These are phyloP conservation scores for Trypanosoma vivax DNA, from an alignment of 208 protist genomes.

Conservation along the genomic window DNA sequence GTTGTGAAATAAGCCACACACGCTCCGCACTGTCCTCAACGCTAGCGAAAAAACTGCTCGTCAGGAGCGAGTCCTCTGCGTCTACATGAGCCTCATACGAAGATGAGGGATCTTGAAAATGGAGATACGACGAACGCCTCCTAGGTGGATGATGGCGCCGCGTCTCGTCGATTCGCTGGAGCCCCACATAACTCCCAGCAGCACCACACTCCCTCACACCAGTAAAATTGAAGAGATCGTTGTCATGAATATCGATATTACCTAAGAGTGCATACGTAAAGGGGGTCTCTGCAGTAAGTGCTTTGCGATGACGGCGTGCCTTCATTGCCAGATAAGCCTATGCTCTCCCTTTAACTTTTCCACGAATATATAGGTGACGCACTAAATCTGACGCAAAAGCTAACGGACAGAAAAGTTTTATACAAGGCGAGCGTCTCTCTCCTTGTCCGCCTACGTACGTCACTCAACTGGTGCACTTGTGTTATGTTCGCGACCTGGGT, in stretches of 20 bases:
- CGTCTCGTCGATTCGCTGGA: conserved; percentile 39
- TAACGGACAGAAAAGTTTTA: not conserved
- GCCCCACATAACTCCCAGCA: conserved; percentile 26
- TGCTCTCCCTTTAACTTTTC: not conserved
- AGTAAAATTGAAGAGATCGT: conserved; percentile 74
- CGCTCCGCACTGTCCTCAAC: conserved; percentile 59
- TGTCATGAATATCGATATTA: conserved; percentile 58
- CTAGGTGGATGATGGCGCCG: not conserved
- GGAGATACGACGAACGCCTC: conserved; percentile 31
- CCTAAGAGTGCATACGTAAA: conserved; percentile 75
- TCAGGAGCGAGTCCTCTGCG: not conserved
- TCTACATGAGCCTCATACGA: conserved; percentile 4
- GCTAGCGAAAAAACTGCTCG: conserved; percentile 24
- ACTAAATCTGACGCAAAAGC: not conserved
- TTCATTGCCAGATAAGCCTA: conserved; percentile 41
- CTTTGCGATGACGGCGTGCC: conserved; percentile 27
- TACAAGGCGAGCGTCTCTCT: too few species aligned
- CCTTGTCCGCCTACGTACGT: too few species aligned
- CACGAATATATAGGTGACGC: not conserved
- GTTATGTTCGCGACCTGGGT: too few species aligned
- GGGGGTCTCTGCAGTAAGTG: conserved; percentile 22
- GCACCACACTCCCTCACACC: conserved; percentile 21
- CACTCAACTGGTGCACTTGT: too few species aligned
- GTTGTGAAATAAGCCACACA: conserved; percentile 72
- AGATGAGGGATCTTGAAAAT: conserved; percentile 21